Percentiles rank a stretch among this genome's conserved stretches.
These are phyloP conservation scores for Hemisphaericaspora subhashii DNA, from an alignment of 1,139 yeast species.

Conservation along the genomic window DNA sequence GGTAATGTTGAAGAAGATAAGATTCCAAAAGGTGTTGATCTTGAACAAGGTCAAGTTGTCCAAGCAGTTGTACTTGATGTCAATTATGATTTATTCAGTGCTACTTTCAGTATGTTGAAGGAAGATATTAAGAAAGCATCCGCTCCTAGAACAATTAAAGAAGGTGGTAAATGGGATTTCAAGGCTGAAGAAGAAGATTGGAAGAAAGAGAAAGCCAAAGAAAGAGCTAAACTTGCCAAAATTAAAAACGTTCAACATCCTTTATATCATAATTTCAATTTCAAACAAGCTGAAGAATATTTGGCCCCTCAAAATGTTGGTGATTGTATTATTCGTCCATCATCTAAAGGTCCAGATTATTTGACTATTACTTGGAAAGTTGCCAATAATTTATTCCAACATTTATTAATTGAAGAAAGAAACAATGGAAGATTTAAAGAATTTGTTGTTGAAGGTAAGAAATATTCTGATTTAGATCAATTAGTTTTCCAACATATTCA, in stretches of 20 bases:
- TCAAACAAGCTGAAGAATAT: conserved; percentile 88
- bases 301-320: conserved; percentile 89
- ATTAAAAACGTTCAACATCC: conserved; percentile 90
- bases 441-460: conserved; percentile 65
- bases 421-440: conserved; percentile 57
- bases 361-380: conserved; percentile 96
- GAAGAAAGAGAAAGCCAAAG: conserved; percentile 56
- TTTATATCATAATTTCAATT: conserved; percentile 77
- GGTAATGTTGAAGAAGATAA: conserved; percentile 71
- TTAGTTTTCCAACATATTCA: conserved; percentile 85
- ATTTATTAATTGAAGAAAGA: conserved; percentile 79
- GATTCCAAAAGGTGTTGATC: conserved; percentile 54
- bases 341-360: conserved; percentile 85
- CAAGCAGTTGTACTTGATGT: conserved; percentile 76
- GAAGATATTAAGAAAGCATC: conserved; percentile 66
- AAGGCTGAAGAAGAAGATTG: conserved; percentile 72
- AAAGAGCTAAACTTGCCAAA: conserved; percentile 54
- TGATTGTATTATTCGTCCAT: conserved; percentile 91
- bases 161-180: conserved; percentile 77
- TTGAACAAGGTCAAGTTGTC: conserved; percentile 73
- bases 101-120: conserved; percentile 68
- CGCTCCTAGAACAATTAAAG: conserved; percentile 50
- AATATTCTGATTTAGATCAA: conserved; percentile 88
- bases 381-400: conserved; percentile 87
- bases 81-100: conserved; percentile 70